Evolutionary conservation across 768 basidiomycete species (phyloP).

Genomic region (Lentinula lateritia): DNA sequence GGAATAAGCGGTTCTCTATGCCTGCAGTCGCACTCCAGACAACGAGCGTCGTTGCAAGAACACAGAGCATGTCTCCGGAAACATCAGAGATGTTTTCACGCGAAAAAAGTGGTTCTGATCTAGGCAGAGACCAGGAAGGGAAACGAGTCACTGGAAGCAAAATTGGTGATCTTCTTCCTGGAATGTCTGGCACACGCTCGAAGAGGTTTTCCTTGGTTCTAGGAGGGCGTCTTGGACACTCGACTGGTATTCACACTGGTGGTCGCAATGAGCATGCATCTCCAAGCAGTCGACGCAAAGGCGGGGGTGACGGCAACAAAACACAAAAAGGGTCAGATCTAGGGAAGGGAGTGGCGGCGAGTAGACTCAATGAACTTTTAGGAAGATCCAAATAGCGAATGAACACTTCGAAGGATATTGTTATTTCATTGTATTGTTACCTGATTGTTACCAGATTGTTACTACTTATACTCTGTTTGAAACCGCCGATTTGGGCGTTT

Average conservation of each 20-base stretch:
- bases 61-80: slow-evolving; percentile 15
- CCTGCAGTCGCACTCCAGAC: slow-evolving; percentile 76
- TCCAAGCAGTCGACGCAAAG: slow-evolving; percentile 22
- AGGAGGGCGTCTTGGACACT: slow-evolving; percentile 22
- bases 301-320: slow-evolving; percentile 29
- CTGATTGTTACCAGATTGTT: too few relatives aligned
- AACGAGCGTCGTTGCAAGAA: slow-evolving; percentile 61
- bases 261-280: slow-evolving; percentile 1
- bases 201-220: slow-evolving; percentile 61
- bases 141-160: neutral
- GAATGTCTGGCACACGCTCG: slow-evolving; percentile 15
- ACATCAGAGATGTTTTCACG: slow-evolving; percentile 11
- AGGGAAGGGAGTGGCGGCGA: slow-evolving; percentile 44
- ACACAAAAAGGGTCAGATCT: slow-evolving; percentile 19
- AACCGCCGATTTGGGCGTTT: neutral
- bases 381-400: slow-evolving; percentile 15
- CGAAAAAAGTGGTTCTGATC: slow-evolving; percentile 6
- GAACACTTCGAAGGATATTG: neutral
- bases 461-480: too few relatives aligned
- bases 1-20: slow-evolving; percentile 67
- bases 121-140: neutral
- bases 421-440: neutral
- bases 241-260: neutral
- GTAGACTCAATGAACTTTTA: slow-evolving; percentile 50
- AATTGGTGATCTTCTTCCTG: neutral